phyloP scores from a whole-genome alignment of 2,329 filamentous ascomycete species.

The Claviceps arundinis region DNA sequence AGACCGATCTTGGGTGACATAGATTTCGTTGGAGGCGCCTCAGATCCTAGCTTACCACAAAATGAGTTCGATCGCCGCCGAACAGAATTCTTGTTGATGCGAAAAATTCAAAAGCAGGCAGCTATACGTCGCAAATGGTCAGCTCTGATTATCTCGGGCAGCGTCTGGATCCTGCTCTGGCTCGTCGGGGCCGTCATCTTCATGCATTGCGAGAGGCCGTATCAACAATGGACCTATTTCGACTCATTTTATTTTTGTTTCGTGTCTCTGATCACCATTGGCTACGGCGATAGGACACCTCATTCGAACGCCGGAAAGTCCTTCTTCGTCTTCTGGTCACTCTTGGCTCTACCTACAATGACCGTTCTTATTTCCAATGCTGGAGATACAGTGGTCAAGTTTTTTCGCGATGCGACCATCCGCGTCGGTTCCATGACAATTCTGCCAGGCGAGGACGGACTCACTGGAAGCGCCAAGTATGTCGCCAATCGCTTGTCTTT shows the following conservation, averaged over 20 bases:
- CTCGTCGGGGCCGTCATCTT: slow-evolving; percentile 69
- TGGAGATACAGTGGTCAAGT: slow-evolving; percentile 66
- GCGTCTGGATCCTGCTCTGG: slow-evolving; percentile 65
- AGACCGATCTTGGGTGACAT: slow-evolving; percentile 28
- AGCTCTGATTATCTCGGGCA: slow-evolving; percentile 52
- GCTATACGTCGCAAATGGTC: slow-evolving; percentile 59
- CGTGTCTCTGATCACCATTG: slow-evolving; percentile 69
- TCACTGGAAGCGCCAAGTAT: slow-evolving; percentile 31
- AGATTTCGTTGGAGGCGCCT: slow-evolving; percentile 4
- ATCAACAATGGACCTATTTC: slow-evolving; percentile 61
- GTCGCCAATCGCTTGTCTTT: slow-evolving; percentile 28
- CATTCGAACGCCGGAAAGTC: slow-evolving; percentile 65
- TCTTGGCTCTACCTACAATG: slow-evolving; percentile 77
- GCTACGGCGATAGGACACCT: slow-evolving; percentile 71
- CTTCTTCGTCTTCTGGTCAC: slow-evolving; percentile 88
- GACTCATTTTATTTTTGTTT: slow-evolving; percentile 77
- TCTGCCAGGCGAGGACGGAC: slow-evolving; percentile 40
- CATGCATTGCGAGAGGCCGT: slow-evolving; percentile 33
- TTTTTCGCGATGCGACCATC: slow-evolving; percentile 41
- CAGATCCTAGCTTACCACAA: slow-evolving; percentile 8
- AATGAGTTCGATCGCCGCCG: slow-evolving; percentile 48
- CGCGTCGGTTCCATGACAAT: slow-evolving; percentile 46
- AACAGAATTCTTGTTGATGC: slow-evolving; percentile 68
- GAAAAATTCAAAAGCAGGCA: slow-evolving; percentile 58
- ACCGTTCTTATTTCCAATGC: slow-evolving; percentile 77